Percentiles rank a stretch among this genome's conserved stretches.
These are phyloP conservation scores for Striga asiatica DNA, from an alignment of 257 asterid species.

Conservation along the genomic window DNA sequence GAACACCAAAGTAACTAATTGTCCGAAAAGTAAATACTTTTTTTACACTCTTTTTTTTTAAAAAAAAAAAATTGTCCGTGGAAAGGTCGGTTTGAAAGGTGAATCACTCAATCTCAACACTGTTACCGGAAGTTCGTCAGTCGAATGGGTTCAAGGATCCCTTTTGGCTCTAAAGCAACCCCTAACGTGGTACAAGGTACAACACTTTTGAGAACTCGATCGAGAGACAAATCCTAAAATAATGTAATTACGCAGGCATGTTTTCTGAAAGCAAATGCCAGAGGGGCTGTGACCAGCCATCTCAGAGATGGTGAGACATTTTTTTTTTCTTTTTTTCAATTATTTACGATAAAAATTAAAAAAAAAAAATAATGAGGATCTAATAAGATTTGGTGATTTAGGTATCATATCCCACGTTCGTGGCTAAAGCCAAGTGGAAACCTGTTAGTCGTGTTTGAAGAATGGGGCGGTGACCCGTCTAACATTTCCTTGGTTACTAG, in stretches of 20 bases:
- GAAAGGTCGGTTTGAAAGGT: conserved; percentile 74
- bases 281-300: conserved; percentile 63
- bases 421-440: conserved; percentile 72
- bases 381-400: conserved; percentile 3
- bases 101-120: conserved; percentile 46
- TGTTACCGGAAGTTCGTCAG: conserved; percentile 59
- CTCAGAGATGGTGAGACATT: conserved; percentile 76
- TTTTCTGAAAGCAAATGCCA: conserved; percentile 69
- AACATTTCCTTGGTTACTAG: conserved; percentile 48
- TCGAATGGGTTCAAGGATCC: conserved; percentile 60
- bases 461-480: conserved; percentile 71
- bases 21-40: neutral
- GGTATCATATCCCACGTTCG: conserved; percentile 83
- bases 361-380: neutral
- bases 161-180: conserved; percentile 62
- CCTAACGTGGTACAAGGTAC: conserved; percentile 94
- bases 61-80: neutral
- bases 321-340: neutral
- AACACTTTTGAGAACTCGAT: neutral
- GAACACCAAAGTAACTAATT: no score
- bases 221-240: neutral
- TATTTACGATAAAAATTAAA: neutral
- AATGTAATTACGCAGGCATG: conserved; percentile 64
- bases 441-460: conserved; percentile 66
- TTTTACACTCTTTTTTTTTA: neutral